Evolutionary conservation across 345 rosid genomes (phyloP).

Genomic region (Mercurialis annua): DNA sequence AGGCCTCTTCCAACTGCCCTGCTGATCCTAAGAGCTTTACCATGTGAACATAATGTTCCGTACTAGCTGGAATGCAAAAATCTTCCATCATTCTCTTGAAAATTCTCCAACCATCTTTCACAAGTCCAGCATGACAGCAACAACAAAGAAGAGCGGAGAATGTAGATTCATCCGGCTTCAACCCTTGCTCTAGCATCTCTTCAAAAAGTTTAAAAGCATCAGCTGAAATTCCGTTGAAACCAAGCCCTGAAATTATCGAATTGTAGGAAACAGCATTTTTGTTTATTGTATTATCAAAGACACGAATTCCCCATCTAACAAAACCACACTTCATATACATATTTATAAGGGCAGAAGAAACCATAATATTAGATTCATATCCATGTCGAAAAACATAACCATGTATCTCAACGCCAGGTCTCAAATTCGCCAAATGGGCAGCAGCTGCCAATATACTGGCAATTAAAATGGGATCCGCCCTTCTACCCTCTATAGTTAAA

Average conservation of each 20-base stretch:
- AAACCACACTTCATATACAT: slow-evolving; percentile 83
- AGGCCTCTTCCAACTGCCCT: slow-evolving; percentile 72
- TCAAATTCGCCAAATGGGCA: slow-evolving; percentile 49
- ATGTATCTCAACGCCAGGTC: slow-evolving; percentile 58
- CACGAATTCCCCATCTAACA: slow-evolving; percentile 41
- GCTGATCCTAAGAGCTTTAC: slow-evolving; percentile 77
- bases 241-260: slow-evolving; percentile 61
- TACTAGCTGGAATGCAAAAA: slow-evolving; percentile 50
- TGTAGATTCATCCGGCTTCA: slow-evolving; percentile 63
- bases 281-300: slow-evolving; percentile 43
- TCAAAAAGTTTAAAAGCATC: slow-evolving; percentile 58
- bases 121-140: slow-evolving; percentile 78
- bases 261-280: slow-evolving; percentile 60
- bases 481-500: slow-evolving; percentile 45
- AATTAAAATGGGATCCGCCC: slow-evolving; percentile 54
- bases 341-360: slow-evolving; percentile 68
- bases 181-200: slow-evolving; percentile 44
- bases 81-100: slow-evolving; percentile 65
- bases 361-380: slow-evolving; percentile 49
- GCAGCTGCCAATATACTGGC: slow-evolving; percentile 53
- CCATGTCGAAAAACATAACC: slow-evolving; percentile 57
- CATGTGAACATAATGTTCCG: slow-evolving; percentile 70
- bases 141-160: slow-evolving; percentile 75
- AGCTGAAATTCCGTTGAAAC: slow-evolving; percentile 64
- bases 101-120: slow-evolving; percentile 49